phyloP scores from a whole-genome alignment of 768 basidiomycete species.

The Suillus discolor region DNA sequence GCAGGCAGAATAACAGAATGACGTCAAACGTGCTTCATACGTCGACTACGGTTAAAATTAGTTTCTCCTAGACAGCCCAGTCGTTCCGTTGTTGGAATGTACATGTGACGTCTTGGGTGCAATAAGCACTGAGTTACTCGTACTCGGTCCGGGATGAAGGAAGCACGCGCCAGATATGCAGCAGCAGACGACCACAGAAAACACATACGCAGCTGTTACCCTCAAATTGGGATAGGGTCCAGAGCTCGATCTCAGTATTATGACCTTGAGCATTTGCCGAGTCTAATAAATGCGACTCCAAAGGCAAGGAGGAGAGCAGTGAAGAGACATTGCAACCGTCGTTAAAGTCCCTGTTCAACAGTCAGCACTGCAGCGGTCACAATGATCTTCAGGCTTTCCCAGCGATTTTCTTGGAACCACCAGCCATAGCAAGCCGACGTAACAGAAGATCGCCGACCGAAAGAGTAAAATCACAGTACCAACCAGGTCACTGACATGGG shows the following conservation, averaged over 20 bases:
- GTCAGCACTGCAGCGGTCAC: neutral
- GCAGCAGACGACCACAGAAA: neutral
- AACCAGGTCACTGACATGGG: neutral
- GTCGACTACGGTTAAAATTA: neutral
- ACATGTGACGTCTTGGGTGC: neutral
- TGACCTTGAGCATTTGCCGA: neutral
- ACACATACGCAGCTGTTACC: neutral
- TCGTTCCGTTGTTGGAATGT: neutral
- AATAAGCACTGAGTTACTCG: no score
- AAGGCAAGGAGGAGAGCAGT: neutral
- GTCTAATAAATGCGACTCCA: neutral
- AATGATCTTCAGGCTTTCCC: neutral
- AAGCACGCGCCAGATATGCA: neutral
- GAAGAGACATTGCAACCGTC: no score
- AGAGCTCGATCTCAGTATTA: neutral
- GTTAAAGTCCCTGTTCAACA: neutral
- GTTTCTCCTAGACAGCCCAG: neutral
- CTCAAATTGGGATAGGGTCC: neutral
- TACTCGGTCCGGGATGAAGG: no score
- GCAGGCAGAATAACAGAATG: neutral
- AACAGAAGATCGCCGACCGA: neutral
- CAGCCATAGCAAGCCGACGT: neutral
- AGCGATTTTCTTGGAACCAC: neutral
- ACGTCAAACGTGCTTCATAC: neutral
- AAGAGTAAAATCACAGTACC: neutral